Conservation (phyloP, 75 land plant species). For the Chamaecyparis obtusa region DNA sequence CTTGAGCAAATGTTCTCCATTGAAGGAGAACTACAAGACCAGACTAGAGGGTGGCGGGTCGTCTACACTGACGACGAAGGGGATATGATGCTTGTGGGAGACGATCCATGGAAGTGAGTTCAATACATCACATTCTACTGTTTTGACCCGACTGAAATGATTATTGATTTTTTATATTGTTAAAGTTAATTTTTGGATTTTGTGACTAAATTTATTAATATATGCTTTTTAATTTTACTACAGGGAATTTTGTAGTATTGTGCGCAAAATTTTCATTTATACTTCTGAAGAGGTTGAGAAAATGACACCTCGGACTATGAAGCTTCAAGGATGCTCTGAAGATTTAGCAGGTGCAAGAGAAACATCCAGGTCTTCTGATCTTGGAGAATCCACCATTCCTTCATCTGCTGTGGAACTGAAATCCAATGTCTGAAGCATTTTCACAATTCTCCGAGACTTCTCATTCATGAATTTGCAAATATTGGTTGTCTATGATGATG, state of each 20-base stretch:
- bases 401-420: neutral
- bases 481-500: neutral
- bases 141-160: neutral
- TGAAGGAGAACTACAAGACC: slow-evolving; percentile 56
- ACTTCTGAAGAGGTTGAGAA: slow-evolving; percentile 35
- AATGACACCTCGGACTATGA: slow-evolving; percentile 21
- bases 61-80: slow-evolving; percentile 90
- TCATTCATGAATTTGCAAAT: neutral
- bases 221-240: neutral
- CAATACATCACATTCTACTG: neutral
- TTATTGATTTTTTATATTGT: neutral
- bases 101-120: slow-evolving; percentile 88
- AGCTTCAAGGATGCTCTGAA: slow-evolving; percentile 1
- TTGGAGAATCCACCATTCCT: neutral
- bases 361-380: neutral
- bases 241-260: slow-evolving; percentile 56
- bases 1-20: slow-evolving; percentile 70
- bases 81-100: slow-evolving; percentile 95
- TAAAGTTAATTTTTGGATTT: neutral
- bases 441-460: neutral
- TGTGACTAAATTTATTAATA: neutral
- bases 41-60: slow-evolving; percentile 62
- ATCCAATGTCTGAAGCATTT: neutral
- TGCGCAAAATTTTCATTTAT: slow-evolving; percentile 42
- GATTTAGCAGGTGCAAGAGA: slow-evolving; percentile 9